phyloP scores from a whole-genome alignment of 208 protist species.

The Leishmania lainsoni region DNA sequence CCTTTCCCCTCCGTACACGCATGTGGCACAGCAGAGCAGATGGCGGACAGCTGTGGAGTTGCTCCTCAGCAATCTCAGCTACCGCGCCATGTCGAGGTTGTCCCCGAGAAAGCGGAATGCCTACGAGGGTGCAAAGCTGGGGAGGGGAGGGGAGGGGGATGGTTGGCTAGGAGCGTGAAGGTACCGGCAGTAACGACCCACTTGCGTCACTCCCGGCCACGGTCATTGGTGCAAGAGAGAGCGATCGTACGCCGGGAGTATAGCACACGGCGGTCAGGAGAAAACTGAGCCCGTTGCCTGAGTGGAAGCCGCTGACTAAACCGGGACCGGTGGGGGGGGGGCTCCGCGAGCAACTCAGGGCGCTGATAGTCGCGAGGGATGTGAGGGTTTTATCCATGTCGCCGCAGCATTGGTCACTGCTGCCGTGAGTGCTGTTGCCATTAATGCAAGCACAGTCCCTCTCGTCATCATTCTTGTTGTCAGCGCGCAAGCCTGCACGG shows the following conservation, averaged over 20 bases:
- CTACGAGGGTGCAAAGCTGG: constrained; percentile 30
- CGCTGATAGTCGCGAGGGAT: neutral
- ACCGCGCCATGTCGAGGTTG: constrained; percentile 1
- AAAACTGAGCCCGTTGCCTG: neutral
- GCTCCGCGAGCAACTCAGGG: neutral
- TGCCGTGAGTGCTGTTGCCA: neutral
- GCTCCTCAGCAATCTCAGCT: constrained; percentile 21
- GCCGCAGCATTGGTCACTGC: neutral
- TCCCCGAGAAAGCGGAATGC: constrained; percentile 35
- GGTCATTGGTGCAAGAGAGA: neutral
- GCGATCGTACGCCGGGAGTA: neutral
- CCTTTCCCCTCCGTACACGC: neutral
- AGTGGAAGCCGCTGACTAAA: neutral
- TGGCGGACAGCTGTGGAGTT: constrained; percentile 10
- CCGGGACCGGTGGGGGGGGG: neutral
- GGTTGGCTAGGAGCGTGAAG: constrained; percentile 29
- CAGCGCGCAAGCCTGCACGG: neutral
- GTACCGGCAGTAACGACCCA: constrained; percentile 11
- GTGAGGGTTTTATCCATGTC: neutral
- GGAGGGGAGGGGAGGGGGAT: constrained; percentile 12
- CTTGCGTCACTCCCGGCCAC: neutral
- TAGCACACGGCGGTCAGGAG: neutral
- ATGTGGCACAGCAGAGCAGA: neutral
- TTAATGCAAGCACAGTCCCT: neutral
- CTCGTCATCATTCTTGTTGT: neutral